These are phyloP conservation scores for Cladosporium sp. DNA, from an alignment of 2,329 filamentous ascomycete genomes.

Conservation along the genomic window DNA sequence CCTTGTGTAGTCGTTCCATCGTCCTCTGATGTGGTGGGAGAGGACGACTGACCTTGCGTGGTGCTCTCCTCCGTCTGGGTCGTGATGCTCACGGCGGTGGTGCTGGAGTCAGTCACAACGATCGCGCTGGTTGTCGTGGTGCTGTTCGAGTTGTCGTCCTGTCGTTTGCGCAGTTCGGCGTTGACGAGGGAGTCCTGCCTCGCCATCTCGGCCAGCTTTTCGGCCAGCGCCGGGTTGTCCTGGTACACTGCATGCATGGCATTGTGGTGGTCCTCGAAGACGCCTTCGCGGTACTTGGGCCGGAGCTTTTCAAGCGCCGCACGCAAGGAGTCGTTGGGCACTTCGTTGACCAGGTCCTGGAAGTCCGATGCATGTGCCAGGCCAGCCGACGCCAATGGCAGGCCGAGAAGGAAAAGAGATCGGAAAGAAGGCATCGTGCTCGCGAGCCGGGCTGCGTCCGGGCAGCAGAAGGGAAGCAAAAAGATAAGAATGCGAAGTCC, in stretches of 20 bases:
- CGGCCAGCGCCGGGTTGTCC: conserved; percentile 56
- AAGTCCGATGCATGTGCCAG: conserved; percentile 35
- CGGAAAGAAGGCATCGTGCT: conserved; percentile 35
- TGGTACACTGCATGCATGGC: conserved; percentile 59
- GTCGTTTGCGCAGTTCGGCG: conserved; percentile 38
- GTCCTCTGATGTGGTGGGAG: conserved; percentile 9
- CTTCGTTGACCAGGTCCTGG: conserved; percentile 49
- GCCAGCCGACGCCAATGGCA: conserved; percentile 33
- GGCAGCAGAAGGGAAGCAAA: conserved; percentile 5
- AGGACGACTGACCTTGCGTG: conserved; percentile 18
- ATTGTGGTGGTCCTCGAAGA: conserved; percentile 58
- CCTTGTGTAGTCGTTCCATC: conserved; percentile 11
- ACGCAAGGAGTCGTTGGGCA: conserved; percentile 58
- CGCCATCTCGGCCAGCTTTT: conserved; percentile 57
- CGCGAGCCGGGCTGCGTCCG: conserved; percentile 10
- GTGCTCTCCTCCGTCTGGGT: conserved; percentile 15
- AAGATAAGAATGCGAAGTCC: background rate
- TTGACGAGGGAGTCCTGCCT: conserved; percentile 37
- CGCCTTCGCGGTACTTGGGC: conserved; percentile 60
- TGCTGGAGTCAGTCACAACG: conserved; percentile 22
- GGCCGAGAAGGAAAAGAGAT: conserved; percentile 32
- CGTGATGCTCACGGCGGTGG: conserved; percentile 20
- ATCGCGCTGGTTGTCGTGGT: conserved; percentile 20
- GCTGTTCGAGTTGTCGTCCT: conserved; percentile 23
- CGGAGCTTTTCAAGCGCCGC: conserved; percentile 58